phyloP scores from a whole-genome alignment of 306 rosid species.

The Acacia crassicarpa region DNA sequence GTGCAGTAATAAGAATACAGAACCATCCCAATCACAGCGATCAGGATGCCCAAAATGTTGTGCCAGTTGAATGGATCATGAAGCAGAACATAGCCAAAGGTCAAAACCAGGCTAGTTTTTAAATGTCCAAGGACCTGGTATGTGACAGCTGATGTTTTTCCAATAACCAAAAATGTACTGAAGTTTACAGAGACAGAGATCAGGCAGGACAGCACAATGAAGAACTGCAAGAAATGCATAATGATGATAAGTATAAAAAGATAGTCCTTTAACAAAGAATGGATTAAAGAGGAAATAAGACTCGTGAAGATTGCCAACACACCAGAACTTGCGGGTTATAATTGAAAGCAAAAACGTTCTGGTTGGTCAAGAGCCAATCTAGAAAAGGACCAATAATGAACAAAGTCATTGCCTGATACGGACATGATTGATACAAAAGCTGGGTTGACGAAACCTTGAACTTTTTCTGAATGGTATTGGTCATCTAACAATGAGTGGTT shows the following conservation, averaged over 20 bases:
- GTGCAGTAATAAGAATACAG: constrained; percentile 76
- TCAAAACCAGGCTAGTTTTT: constrained; percentile 89
- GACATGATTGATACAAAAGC: constrained; percentile 90
- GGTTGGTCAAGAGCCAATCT: constrained; percentile 73
- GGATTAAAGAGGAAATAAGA: not conserved
- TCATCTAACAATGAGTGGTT: constrained; percentile 74
- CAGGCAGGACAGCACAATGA: constrained; percentile 85
- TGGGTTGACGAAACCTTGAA: constrained; percentile 95
- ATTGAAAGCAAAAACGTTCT: constrained; percentile 79
- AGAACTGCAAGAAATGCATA: constrained; percentile 52
- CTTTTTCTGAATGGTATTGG: constrained; percentile 93
- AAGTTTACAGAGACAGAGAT: constrained; percentile 94
- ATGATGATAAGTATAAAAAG: not conserved
- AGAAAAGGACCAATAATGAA: constrained; percentile 80
- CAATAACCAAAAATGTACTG: constrained; percentile 92
- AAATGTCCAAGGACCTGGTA: constrained; percentile 97
- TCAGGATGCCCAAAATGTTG: constrained; percentile 77
- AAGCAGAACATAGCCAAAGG: constrained; percentile 85
- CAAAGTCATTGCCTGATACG: constrained; percentile 82
- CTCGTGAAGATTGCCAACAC: constrained; percentile 14
- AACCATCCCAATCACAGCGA: constrained; percentile 88
- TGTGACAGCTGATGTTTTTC: constrained; percentile 93
- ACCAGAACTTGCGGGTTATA: constrained; percentile 45
- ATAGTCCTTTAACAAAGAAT: not conserved
- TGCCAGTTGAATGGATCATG: constrained; percentile 91